Evolutionary conservation across 805 yeast species (phyloP).

Genomic region (Hanseniaspora osmophila): DNA sequence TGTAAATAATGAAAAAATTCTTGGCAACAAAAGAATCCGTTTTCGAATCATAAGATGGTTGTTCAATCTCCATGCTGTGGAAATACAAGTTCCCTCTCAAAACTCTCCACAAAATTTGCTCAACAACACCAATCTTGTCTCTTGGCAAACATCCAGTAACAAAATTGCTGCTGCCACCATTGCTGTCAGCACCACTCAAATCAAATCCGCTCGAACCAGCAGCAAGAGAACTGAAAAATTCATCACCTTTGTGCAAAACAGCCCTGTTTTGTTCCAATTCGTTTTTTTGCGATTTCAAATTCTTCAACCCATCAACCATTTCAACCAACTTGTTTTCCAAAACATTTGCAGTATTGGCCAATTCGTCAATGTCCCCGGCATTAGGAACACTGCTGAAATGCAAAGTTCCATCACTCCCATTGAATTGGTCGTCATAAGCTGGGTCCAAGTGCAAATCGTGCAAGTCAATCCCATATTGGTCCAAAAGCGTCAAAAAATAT

Average conservation of each 20-base stretch:
- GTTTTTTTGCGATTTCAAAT: constrained; percentile 38
- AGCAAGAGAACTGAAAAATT: constrained; percentile 26
- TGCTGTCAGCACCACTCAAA: constrained; percentile 14
- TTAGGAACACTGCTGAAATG: constrained; percentile 16
- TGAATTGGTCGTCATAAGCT: constrained; percentile 22
- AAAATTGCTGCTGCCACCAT: constrained; percentile 27
- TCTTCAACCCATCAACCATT: constrained; percentile 54
- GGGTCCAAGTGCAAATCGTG: constrained; percentile 2
- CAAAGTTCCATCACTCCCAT: constrained; percentile 19
- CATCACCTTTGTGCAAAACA: constrained; percentile 35
- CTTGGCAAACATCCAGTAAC: constrained; percentile 56
- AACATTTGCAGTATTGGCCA: constrained; percentile 44
- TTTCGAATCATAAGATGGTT: constrained; percentile 42
- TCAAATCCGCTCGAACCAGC: constrained; percentile 3
- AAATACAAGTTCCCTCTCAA: constrained; percentile 60
- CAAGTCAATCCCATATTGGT: constrained; percentile 29
- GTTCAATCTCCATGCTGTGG: constrained; percentile 38
- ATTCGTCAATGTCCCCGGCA: constrained; percentile 58
- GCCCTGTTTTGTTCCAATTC: constrained; percentile 50
- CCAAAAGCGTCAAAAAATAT: constrained; percentile 36
- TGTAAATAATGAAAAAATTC: constrained; percentile 51
- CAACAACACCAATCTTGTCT: constrained; percentile 43
- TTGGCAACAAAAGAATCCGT: constrained; percentile 35
- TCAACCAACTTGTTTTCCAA: constrained; percentile 65
- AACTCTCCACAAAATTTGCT: constrained; percentile 61